Base-by-base conservation (phyloP, 2,329 filamentous ascomycete species). In the Colletotrichum sp. region DNA sequence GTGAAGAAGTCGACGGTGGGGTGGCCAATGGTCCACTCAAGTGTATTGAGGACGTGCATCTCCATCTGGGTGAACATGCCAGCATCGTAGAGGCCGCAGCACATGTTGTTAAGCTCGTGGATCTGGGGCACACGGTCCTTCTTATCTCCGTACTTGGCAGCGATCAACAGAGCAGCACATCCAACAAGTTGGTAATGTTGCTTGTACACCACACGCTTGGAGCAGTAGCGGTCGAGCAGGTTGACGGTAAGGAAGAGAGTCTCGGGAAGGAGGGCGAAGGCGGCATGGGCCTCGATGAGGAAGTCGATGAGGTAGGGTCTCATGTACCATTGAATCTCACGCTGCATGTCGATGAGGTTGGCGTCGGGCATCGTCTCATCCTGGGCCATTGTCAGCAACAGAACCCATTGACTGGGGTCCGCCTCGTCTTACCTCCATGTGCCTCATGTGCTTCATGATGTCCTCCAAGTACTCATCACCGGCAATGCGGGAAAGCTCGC, bases 1-100 rank as follows among this genome's bases (percentile, higher is more conserved):
- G 98, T 91, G 87, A 98, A 99, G 84, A 94, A 95, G 85, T 99
- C 96, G 79, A 98, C 95, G 32, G 97, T 99, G 2, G 97, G 96
- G 86, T 99, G 96, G 71, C 97, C 97, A 79, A 99, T 94, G 79
- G 94, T 93, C 97, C 97, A 99, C 84, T 98, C 95, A 75, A 99
- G 91, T 2, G 97, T 99, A 87, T 98, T 98, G 80, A 99, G 91
- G 48, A 99, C 96, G 85, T 99, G 97, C 96, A 98, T 99, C 88
- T 99, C 97, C 97, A 99, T 99, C 86, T 99, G 97, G 13, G 96
- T 96, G 87, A 99, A 99, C 97, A 99, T 99, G 87, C 98, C 96
- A 66, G 98, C 96, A 82, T 99, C 97, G 87, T 99, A 99, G 52
- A 99, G 91, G 48, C 95, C 96, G 87, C 97, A 99, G 91, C 97